These are phyloP conservation scores for Scheffersomyces stipitis DNA, from an alignment of 805 yeast species.

Conservation along the genomic window DNA sequence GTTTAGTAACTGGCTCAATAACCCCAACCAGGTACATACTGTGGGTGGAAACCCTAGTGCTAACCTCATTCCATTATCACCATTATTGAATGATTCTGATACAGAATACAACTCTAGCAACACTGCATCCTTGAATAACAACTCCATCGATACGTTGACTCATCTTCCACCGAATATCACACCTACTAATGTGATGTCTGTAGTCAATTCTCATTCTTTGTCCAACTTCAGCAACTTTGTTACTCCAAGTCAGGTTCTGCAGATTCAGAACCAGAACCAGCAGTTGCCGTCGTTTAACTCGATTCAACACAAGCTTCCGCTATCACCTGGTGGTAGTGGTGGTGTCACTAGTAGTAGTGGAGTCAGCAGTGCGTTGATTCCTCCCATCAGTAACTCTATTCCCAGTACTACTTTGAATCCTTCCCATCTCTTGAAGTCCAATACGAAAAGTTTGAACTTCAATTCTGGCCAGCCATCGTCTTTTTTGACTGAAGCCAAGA, in stretches of 20 bases:
- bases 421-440: slow-evolving; percentile 20
- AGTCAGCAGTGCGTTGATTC: slow-evolving; percentile 7
- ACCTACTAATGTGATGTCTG: not conserved
- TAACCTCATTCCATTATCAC: slow-evolving; percentile 30
- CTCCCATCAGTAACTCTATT: slow-evolving; percentile 12
- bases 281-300: slow-evolving; percentile 37
- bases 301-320: slow-evolving; percentile 34
- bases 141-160: slow-evolving; percentile 2
- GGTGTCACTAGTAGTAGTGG: slow-evolving; percentile 7
- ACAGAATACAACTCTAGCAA: slow-evolving; percentile 14
- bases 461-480: slow-evolving; percentile 2
- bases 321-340: slow-evolving; percentile 19
- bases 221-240: slow-evolving; percentile 7
- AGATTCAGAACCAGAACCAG: slow-evolving; percentile 28
- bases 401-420: slow-evolving; percentile 25
- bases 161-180: slow-evolving; percentile 1
- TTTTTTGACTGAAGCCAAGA: slow-evolving; percentile 1
- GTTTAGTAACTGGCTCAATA: slow-evolving; percentile 3
- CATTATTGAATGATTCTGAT: slow-evolving; percentile 27
- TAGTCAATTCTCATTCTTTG: not conserved
- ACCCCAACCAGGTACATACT: not conserved
- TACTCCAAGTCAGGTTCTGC: slow-evolving; percentile 19
- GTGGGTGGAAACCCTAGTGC: slow-evolving; percentile 5
- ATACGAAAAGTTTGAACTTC: slow-evolving; percentile 2
- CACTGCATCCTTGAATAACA: slow-evolving; percentile 9